Conservation (phyloP, 1,284 basidiomycete genomes). For the Ceratobasidium sp. region DNA sequence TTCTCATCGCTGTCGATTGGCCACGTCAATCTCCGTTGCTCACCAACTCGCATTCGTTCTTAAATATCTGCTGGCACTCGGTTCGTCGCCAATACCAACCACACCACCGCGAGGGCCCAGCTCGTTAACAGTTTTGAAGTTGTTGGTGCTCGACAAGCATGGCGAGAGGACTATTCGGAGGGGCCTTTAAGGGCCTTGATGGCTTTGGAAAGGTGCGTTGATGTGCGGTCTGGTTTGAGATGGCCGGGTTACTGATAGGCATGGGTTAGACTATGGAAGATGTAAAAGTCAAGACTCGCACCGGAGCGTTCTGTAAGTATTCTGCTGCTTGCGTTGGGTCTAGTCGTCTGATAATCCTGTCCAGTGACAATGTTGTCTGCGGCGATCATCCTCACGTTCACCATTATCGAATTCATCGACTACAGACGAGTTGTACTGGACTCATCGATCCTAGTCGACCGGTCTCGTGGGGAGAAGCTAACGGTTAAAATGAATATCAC, state of each 20-base stretch:
- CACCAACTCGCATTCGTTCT: constrained; percentile 2
- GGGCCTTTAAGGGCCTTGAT: constrained; percentile 83
- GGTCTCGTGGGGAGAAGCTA: constrained; percentile 91
- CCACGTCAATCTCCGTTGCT: constrained; percentile 19
- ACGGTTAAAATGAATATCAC: constrained; percentile 92
- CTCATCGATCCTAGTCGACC: constrained; percentile 91
- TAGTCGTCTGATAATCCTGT: background rate
- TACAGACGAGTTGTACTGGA: constrained; percentile 88
- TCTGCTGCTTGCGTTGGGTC: background rate
- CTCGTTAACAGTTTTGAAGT: background rate
- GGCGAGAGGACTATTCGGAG: constrained; percentile 74
- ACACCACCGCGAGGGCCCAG: background rate
- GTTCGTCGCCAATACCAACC: constrained; percentile 3
- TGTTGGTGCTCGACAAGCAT: constrained; percentile 49
- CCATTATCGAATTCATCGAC: constrained; percentile 93
- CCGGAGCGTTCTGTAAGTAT: constrained; percentile 83
- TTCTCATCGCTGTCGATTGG: constrained; percentile 19
- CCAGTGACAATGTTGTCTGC: constrained; percentile 91
- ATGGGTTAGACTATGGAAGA: constrained; percentile 86
- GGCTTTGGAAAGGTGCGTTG: constrained; percentile 92
- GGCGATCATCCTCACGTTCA: constrained; percentile 89
- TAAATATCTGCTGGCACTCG: constrained; percentile 32
- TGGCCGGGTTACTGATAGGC: constrained; percentile 36
- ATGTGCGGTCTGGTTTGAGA: constrained; percentile 22
- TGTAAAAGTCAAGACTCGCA: constrained; percentile 96